Conservation (phyloP, 2,329 filamentous ascomycete species). For the Neoarthrinium moseri region DNA sequence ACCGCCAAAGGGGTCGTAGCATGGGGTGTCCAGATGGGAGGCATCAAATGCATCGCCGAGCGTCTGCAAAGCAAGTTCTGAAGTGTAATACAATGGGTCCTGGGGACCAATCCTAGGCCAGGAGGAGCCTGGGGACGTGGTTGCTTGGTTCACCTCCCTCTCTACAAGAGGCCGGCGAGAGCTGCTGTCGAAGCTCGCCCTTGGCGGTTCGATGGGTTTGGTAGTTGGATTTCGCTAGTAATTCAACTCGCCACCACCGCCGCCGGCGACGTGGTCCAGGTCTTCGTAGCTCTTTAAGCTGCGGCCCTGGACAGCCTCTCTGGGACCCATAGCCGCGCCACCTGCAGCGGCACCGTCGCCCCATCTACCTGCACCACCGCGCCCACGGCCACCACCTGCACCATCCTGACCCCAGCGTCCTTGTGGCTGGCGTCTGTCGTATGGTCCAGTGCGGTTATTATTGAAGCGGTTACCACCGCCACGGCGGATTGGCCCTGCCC, state of each 20-base stretch:
- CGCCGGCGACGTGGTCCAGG: conserved; percentile 77
- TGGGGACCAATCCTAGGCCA: not conserved
- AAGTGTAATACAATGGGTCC: conserved; percentile 1
- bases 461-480: conserved; percentile 62
- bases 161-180: not conserved
- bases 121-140: not conserved
- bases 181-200: not conserved
- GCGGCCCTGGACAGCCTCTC: conserved; percentile 88
- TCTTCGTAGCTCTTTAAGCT: conserved; percentile 98
- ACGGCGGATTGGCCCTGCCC: conserved; percentile 66
- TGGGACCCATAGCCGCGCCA: conserved; percentile 75
- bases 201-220: not conserved
- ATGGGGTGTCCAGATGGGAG: not conserved
- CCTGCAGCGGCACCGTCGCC: conserved; percentile 73
- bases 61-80: conserved; percentile 2
- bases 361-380: conserved; percentile 59
- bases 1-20: not conserved
- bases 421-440: conserved; percentile 66
- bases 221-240: conserved; percentile 64
- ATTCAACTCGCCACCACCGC: conserved; percentile 81
- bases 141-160: not conserved
- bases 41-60: not conserved
- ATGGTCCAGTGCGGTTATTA: conserved; percentile 67
- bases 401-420: conserved; percentile 47
- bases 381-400: conserved; percentile 51